Base-by-base conservation (phyloP, 2,329 filamentous ascomycete species). In the Thermochaetoides dissita region DNA sequence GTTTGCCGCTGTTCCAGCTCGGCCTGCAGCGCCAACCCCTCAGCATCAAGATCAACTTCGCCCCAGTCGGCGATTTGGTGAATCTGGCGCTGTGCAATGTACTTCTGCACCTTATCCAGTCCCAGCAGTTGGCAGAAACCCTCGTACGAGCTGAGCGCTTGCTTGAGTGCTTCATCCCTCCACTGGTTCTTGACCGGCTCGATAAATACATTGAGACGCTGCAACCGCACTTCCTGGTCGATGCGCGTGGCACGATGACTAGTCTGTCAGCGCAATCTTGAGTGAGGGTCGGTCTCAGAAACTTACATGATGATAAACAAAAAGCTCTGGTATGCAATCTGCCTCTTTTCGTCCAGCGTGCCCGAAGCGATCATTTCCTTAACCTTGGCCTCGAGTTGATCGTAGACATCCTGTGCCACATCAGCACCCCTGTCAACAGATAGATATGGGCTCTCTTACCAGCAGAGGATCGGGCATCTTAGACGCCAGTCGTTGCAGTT, bases 391-490 rank as follows among this genome's bases (percentile, higher is more conserved):
- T 94, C 84, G 29, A 98, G 74, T 52, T 91, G 77, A 44, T 89
- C 82, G 57, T 95, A 96, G 29, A 93, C 88, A 33, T 78, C 77
- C 77, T 80, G 38, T 6, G 34, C 8, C 6, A 4, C 37, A 7
- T 31, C 63, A 35, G 10, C 34, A 10, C 5, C 17, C 34, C 44
- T 60, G 51, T 29, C 34, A 5, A 10, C 8, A 32, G 8, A 12
- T 7, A 10, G 4, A 29, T 1, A 7, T 10, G 17, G 8, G 10
- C 3, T 7, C 7, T 11, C 69, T 63, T 63, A 82, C 74, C 53
- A 91, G 71, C 47, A 98, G 78, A 56, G 94, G 82, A 58, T 96
- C 84, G 0, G 91, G 82, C 71, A 95, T 94, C 53, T 87, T 85
- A 47, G 84, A 79, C 6, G 89, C 89, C 34, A 98, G 69, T 43